These are phyloP conservation scores for Diplodia scrobiculata DNA, from an alignment of 2,329 filamentous ascomycete genomes.

Conservation along the genomic window DNA sequence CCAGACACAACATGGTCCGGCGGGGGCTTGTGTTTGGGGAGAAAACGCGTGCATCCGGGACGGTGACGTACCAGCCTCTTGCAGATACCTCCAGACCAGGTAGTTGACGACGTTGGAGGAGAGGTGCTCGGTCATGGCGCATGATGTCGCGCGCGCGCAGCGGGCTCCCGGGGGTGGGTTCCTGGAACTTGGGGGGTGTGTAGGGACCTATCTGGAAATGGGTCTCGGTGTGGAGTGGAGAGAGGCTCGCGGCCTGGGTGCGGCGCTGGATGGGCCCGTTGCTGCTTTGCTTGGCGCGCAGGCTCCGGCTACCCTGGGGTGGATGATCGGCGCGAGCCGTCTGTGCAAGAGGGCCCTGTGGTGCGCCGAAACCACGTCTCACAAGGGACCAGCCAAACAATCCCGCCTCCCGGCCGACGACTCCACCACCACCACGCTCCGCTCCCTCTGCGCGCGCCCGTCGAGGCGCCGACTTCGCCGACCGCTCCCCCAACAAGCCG, in stretches of 20 bases:
- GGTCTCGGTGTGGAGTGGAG: conserved; percentile 25
- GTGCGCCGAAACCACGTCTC: conserved; percentile 9
- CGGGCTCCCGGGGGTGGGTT: conserved; percentile 13
- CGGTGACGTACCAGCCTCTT: conserved; percentile 40
- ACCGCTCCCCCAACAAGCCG: background rate
- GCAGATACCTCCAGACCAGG: conserved; percentile 65
- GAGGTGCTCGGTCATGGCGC: conserved; percentile 51
- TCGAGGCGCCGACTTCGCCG: conserved; percentile 5
- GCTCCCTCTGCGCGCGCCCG: conserved; percentile 4
- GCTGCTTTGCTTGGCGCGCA: conserved; percentile 26
- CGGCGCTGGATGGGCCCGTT: conserved; percentile 27
- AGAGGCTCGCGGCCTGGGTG: conserved; percentile 25
- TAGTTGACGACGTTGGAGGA: conserved; percentile 68
- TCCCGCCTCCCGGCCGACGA: background rate
- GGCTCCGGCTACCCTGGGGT: conserved; percentile 1
- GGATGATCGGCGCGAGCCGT: conserved; percentile 24
- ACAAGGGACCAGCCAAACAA: conserved; percentile 17
- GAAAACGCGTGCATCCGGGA: conserved; percentile 15
- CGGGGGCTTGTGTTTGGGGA: background rate
- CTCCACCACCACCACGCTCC: conserved; percentile 1
- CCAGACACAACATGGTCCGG: background rate
- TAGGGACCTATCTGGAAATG: background rate
- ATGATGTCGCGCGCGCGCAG: conserved; percentile 36
- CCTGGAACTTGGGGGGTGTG: conserved; percentile 7
- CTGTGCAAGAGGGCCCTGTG: background rate